Evolutionary conservation across 2,329 filamentous ascomycete species (phyloP), one percentile per base, ranked within the genome.

Genomic region (Septoria petroselini): DNA sequence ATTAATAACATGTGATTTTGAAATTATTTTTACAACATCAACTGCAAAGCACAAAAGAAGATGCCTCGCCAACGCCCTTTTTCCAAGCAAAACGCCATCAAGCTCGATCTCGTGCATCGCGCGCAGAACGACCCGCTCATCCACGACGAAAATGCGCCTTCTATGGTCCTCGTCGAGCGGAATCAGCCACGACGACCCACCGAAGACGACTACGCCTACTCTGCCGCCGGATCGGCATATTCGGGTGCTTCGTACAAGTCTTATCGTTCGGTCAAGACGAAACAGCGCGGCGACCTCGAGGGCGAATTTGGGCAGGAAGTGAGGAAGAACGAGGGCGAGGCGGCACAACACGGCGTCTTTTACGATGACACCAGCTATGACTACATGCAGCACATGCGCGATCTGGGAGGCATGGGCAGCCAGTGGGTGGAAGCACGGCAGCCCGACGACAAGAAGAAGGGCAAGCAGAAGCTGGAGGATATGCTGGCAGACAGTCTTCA

Each of bases 331-430:
- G 93, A 98, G 71, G 94, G 94, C 62, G 91, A 98, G 73, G 93
- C 94, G 7, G 93, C 94, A 59, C 88, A 87, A 68, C 83, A 96
- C 71, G 93, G 93, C 57, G 82, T 98, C 58, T 98, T 87, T 76
- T 98, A 80, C 70, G 94, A 98, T 71, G 93, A 98, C 71, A 86
- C 88, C 58, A 81, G 88, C 65, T 98, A 98, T 72, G 93, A 98
- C 71, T 98, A 98, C 73, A 98, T 98, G 93, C 93, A 98, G 71
- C 93, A 98, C 71, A 76, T 98, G 78, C 86, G 90, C 48, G 93
- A 97, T 62, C 74, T 98, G 35, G 88, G 76, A 2, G 65, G 65
- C 2, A 72, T 80, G 4, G 71, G 69, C 4, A 87, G 87, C 9
- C 85, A 90, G 48, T 97, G 95, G 65, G 79, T 98, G 31, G 90